Conservation (phyloP, 73 alveolate species). For the Tetrahymena elliotti region DNA sequence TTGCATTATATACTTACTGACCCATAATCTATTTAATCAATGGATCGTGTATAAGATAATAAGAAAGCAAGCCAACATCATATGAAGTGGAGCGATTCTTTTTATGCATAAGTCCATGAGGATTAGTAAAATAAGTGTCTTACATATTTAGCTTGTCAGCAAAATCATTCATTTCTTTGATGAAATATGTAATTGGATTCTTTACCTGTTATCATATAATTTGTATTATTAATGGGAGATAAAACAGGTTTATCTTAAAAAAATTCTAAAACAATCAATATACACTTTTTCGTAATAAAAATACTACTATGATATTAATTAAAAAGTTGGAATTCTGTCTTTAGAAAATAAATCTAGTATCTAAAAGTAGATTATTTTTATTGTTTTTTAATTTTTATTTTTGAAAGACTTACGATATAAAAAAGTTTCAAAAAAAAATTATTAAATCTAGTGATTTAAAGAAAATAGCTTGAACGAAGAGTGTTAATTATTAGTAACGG, state of each 20-base stretch:
- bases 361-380: not conserved
- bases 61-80: slow-evolving; percentile 59
- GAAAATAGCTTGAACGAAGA: not conserved
- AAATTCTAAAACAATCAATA: too few species aligned
- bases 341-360: too few species aligned
- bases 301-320: too few species aligned
- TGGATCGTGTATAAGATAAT: slow-evolving; percentile 43
- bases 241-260: too few species aligned
- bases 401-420: too few species aligned
- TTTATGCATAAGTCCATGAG: slow-evolving; percentile 70
- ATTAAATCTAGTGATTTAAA: not conserved
- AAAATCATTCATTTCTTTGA: slow-evolving; percentile 60
- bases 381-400: too few species aligned
- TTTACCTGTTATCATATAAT: not conserved
- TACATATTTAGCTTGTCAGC: slow-evolving; percentile 47
- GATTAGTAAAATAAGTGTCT: slow-evolving; percentile 61
- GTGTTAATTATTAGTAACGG: not conserved
- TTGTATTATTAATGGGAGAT: not conserved
- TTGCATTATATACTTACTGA: not conserved
- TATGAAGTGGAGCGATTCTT: slow-evolving; percentile 57
- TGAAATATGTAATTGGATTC: slow-evolving; percentile 45
- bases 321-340: too few species aligned
- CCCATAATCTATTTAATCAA: slow-evolving; percentile 7
- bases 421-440: too few species aligned
- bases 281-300: too few species aligned